Evolutionary conservation across 768 basidiomycete species (phyloP).

Genomic region (Pleurotus djamor): DNA sequence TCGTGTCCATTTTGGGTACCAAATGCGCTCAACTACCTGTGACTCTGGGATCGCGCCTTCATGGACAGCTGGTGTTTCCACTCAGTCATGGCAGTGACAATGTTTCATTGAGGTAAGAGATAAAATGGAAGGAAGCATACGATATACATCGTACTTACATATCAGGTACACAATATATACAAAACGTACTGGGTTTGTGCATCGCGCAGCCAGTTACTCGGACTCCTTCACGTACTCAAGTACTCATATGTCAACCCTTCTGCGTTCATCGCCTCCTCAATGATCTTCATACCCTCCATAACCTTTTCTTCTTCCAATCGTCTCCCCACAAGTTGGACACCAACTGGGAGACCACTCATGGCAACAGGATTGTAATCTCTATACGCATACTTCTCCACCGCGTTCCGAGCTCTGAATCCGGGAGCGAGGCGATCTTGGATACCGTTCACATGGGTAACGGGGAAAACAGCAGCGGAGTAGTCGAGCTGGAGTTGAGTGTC

Average conservation of each 20-base stretch:
- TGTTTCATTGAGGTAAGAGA: too few species aligned
- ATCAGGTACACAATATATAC: neutral
- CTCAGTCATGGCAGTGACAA: too few species aligned
- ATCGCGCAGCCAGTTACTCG: too few species aligned
- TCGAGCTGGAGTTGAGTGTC: slow-evolving; percentile 31
- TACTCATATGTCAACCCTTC: slow-evolving; percentile 21
- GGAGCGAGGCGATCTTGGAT: slow-evolving; percentile 34
- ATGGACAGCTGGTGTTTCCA: too few species aligned
- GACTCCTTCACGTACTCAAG: slow-evolving; percentile 13
- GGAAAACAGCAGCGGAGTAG: slow-evolving; percentile 54
- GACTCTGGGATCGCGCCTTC: too few species aligned
- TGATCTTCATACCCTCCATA: slow-evolving; percentile 54
- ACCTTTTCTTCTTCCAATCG: slow-evolving; percentile 66
- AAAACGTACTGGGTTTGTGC: too few species aligned
- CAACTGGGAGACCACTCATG: slow-evolving; percentile 60
- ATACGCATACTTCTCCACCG: slow-evolving; percentile 44
- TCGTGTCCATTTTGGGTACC: too few species aligned
- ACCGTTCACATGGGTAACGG: slow-evolving; percentile 52
- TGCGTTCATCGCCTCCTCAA: slow-evolving; percentile 31
- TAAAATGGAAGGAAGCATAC: neutral
- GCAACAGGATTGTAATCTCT: slow-evolving; percentile 45
- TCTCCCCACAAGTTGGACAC: slow-evolving; percentile 58
- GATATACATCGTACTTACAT: too few species aligned
- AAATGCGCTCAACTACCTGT: too few species aligned
- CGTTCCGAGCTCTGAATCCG: slow-evolving; percentile 35